Base-by-base conservation (phyloP, 139 green algal species). In the Yamagishiella unicocca region DNA sequence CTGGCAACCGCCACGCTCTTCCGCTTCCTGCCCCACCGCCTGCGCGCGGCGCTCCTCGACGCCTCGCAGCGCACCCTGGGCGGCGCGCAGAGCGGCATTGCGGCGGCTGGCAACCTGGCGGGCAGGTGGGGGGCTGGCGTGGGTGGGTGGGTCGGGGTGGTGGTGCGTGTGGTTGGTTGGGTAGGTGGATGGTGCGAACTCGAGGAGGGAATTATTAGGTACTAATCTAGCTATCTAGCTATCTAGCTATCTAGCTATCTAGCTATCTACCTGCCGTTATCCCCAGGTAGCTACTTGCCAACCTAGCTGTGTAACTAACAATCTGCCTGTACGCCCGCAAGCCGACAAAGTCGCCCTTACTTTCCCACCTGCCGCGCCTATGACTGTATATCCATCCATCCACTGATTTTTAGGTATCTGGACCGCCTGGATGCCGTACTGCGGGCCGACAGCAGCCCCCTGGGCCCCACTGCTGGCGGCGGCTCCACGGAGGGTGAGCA, bases 391-490 rank as follows among this genome's bases (percentile, higher is more conserved):
- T n/a, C n/a, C n/a, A n/a, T n/a, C n/a, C n/a, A n/a, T n/a, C n/a
- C n/a, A n/a, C n/a, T n/a, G n/a, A n/a, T 74, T 74, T 29, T 4
- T 46, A 82, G 74, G 46, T 82, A 67, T 38, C 9, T 82, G 46
- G 46, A 82, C 74, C 74, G 29, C 5, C 27, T 82, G 46, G 74
- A 82, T 31, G 74, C 46, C 29, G n/a, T 46, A 0, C 42, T 68
- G 74, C n/a, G n/a, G n/a, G n/a, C n/a, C n/a, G n/a, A n/a, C n/a
- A n/a, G n/a, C n/a, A n/a, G n/a, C n/a, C n/a, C n/a, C n/a, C n/a
- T n/a, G n/a, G n/a, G n/a, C n/a, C n/a, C n/a, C n/a, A n/a, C n/a
- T n/a, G n/a, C n/a, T n/a, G n/a, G n/a, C n/a, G n/a, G n/a, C n/a
- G n/a, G n/a, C n/a, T n/a, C n/a, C n/a, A n/a, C n/a, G n/a, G n/a